Base-by-base conservation (phyloP, 2,329 filamentous ascomycete genomes). In the Xylariaceae sp. region DNA sequence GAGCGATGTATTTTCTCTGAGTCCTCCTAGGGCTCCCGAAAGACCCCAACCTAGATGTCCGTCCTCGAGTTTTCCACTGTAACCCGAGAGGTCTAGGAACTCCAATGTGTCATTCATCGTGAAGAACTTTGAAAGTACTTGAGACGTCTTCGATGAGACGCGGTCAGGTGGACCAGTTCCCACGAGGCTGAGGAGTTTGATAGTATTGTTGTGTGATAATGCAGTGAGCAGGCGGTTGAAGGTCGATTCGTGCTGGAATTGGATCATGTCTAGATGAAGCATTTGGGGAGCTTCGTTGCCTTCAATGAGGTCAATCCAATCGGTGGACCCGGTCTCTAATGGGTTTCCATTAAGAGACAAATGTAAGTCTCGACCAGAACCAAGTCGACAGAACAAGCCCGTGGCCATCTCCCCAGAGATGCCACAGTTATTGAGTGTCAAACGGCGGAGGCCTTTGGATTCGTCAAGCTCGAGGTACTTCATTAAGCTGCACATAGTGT, bases 81-180 rank as follows among this genome's bases (percentile, higher is more conserved):
- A 82, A 2, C 80, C 80, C 1, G 80, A 83, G 7, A 83, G 67
- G 57, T 83, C 80, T 2, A 83, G 71, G 51, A 72, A 81, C n/a
- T 71, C 74, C 42, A 83, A 67, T 0, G 74, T 76, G 7, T 67
- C 64, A 63, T 83, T 83, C 22, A 69, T 67, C n/a, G 73, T 69
- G 40, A 83, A 78, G 46, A 83, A 76, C 5, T 73, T 68, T 22
- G 76, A 75, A 1, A 83, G 66, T 0, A 77, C 73, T 40, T 71
- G 67, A 47, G 76, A 76, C 1, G 78, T 76, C n/a, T 72, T 71
- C 13, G 70, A 66, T 55, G 75, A 77, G 48, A 74, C 63, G 43
- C 76, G 65, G 56, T 75, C 63, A 49, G 79, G 73, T 1, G 75
- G 77, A 0, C 79, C 76, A 5, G 79, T 81, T 17, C 80, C 80